These are phyloP conservation scores for Citrullus mucosospermus DNA, from an alignment of 306 rosid genomes.

Conservation along the genomic window DNA sequence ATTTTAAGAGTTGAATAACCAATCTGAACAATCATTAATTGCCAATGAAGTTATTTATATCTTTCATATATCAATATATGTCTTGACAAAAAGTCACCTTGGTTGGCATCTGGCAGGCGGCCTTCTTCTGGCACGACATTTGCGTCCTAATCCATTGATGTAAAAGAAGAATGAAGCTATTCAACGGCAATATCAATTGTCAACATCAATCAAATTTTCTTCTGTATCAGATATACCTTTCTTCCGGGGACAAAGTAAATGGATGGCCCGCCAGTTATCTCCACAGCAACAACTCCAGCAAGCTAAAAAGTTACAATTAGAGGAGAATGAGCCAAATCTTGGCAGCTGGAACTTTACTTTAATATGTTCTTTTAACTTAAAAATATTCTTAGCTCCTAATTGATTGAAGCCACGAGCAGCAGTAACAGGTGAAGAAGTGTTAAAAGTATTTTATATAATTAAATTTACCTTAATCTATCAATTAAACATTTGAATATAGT, in stretches of 20 bases:
- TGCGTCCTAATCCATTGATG: slow-evolving; percentile 41
- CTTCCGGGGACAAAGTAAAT: slow-evolving; percentile 69
- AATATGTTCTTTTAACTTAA: not conserved
- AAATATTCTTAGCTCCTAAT: not conserved
- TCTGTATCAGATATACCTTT: slow-evolving; percentile 31
- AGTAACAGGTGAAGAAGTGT: not conserved
- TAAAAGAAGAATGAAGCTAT: not conserved
- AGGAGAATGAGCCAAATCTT: slow-evolving; percentile 1
- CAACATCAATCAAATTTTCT: not conserved
- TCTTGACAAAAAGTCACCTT: slow-evolving; percentile 27
- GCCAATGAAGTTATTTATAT: not conserved
- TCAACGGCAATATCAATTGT: not conserved
- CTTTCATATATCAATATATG: not conserved
- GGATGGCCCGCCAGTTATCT: slow-evolving; percentile 83
- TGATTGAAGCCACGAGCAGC: not conserved
- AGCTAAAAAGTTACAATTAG: slow-evolving; percentile 33
- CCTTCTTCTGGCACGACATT: slow-evolving; percentile 46
- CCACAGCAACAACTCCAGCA: slow-evolving; percentile 88
- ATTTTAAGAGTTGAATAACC: not conserved
- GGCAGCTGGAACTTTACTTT: not conserved
- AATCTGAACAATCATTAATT: not conserved
- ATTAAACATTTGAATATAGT: too few relatives aligned
- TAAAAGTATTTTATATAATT: too few relatives aligned
- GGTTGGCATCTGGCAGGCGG: slow-evolving; percentile 74
- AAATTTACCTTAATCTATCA: too few relatives aligned